A percentile compares a stretch with the other conserved stretches of the same genome.
Conservation (phyloP, 345 rosid genomes). For the Cardamine resedifolia region DNA sequence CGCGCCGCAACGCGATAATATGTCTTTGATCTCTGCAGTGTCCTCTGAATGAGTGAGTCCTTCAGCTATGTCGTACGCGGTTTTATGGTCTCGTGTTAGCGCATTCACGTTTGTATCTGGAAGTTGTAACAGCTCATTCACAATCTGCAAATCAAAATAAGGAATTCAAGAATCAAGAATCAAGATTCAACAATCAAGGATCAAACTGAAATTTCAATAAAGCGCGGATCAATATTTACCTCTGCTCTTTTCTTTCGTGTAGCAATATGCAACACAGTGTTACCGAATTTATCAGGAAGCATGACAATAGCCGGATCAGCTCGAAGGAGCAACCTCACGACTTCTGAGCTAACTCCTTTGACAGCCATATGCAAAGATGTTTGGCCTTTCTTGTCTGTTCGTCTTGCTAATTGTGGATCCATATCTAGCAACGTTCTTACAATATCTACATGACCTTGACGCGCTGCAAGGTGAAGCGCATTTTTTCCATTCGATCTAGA, state of each 20-base stretch:
- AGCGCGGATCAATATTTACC: constrained; percentile 43
- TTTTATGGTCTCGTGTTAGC: constrained; percentile 72
- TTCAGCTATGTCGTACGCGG: constrained; percentile 84
- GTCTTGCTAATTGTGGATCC: constrained; percentile 75
- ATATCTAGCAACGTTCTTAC: constrained; percentile 62
- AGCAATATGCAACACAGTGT: constrained; percentile 80
- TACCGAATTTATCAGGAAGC: constrained; percentile 86
- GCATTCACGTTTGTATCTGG: constrained; percentile 78
- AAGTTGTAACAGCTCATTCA: constrained; percentile 59
- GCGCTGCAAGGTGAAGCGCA: constrained; percentile 84
- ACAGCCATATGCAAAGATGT: constrained; percentile 97
- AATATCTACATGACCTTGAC: constrained; percentile 86
- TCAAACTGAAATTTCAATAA: background rate
- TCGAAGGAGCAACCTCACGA: constrained; percentile 68
- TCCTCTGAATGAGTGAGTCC: constrained; percentile 79
- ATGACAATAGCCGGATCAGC: constrained; percentile 73
- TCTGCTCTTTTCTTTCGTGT: constrained; percentile 80
- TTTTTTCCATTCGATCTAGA: constrained; percentile 80
- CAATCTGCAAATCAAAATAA: constrained; percentile 46
- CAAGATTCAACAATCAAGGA: background rate
- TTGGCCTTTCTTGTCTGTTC: constrained; percentile 92
- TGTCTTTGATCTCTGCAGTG: constrained; percentile 56
- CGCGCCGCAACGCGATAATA: constrained; percentile 63
- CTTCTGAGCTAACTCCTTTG: constrained; percentile 72
- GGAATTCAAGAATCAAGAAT: constrained; percentile 4